Conservation (phyloP, 257 asterid genomes). For the Schizonepeta tenuifolia region DNA sequence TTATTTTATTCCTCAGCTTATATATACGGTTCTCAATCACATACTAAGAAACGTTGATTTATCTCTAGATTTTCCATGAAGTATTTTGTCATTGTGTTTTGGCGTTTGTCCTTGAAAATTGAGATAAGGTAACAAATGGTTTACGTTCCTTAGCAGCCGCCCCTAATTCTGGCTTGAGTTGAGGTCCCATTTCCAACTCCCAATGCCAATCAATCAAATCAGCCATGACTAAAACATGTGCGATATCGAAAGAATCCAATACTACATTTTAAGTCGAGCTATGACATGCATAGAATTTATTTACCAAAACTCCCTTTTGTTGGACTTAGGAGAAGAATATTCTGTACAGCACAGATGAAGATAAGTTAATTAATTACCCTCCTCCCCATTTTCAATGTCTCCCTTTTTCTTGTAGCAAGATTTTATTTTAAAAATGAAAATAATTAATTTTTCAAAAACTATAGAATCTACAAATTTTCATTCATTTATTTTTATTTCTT, state of each 20-base stretch:
- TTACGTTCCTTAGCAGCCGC: slow-evolving; percentile 15
- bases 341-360: not conserved
- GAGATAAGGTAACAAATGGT: slow-evolving; percentile 15
- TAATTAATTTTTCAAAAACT: no score
- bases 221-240: not conserved
- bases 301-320: not conserved
- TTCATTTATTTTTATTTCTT: no score
- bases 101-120: not conserved
- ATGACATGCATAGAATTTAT: not conserved
- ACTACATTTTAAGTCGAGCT: not conserved
- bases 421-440: no score
- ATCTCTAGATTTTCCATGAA: not conserved
- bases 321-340: not conserved
- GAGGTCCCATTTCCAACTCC: no score
- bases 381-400: no score
- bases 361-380: not conserved
- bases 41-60: not conserved
- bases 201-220: not conserved
- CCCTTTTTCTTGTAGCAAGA: no score
- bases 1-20: not conserved
- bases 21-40: not conserved
- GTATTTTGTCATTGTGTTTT: not conserved
- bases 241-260: no score
- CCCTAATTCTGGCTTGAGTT: not conserved
- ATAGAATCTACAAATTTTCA: no score